Conservation (phyloP, 169 alveolate genomes). For the Cryptosporidium andersoni region DNA sequence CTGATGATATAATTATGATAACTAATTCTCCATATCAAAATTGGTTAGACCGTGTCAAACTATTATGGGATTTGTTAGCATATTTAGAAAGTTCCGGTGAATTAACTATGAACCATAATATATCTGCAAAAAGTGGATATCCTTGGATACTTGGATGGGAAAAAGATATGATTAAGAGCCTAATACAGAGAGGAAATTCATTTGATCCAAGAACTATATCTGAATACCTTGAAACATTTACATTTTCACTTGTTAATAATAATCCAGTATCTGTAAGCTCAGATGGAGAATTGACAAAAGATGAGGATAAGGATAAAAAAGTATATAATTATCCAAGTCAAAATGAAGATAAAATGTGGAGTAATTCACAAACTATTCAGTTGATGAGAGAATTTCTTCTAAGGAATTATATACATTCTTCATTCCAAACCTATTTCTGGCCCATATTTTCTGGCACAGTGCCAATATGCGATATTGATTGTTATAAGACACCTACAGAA, state of each 20-base stretch:
- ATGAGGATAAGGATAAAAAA: background rate
- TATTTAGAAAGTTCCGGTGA: conserved; percentile 4
- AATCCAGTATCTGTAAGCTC: background rate
- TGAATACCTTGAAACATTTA: conserved; percentile 11
- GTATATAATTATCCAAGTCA: background rate
- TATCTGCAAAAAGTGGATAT: background rate
- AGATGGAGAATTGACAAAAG: background rate
- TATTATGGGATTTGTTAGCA: conserved; percentile 28
- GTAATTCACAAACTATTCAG: conserved; percentile 19
- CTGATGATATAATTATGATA: conserved; percentile 14
- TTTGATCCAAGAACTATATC: conserved; percentile 17
- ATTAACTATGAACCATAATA: background rate
- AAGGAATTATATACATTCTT: background rate
- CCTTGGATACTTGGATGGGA: conserved; percentile 33
- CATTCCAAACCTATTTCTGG: conserved; percentile 65
- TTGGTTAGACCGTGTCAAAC: conserved; percentile 19
- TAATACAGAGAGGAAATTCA: background rate
- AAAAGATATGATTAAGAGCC: background rate
- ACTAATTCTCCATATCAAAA: conserved; percentile 11
- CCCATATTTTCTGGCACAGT: conserved; percentile 74
- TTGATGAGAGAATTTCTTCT: conserved; percentile 49
- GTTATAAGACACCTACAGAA: background rate
- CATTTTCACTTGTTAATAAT: background rate
- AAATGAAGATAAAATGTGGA: background rate
- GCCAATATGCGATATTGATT: conserved; percentile 62